Evolutionary conservation across 2,329 filamentous ascomycete species (phyloP).

Genomic region (Lachnellula subtilissima): DNA sequence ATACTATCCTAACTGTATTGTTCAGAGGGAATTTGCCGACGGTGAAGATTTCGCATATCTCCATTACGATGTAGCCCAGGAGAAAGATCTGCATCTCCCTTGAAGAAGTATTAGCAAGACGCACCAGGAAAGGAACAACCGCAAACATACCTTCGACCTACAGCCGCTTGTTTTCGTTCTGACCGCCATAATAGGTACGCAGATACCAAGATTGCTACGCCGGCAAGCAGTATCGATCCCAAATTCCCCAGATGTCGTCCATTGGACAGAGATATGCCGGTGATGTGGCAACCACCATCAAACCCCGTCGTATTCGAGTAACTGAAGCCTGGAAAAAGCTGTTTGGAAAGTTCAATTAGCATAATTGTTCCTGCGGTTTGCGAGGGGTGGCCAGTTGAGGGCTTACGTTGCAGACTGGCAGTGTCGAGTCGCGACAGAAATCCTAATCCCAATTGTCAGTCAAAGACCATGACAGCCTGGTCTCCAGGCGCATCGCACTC

Average conservation of each 20-base stretch:
- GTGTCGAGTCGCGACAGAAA: constrained; percentile 78
- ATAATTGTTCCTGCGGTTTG: not conserved
- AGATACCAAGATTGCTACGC: constrained; percentile 66
- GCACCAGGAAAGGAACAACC: not conserved
- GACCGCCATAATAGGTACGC: constrained; percentile 70
- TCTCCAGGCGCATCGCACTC: constrained; percentile 7
- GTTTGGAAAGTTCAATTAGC: constrained; percentile 12
- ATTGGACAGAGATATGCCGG: constrained; percentile 66
- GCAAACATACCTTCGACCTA: constrained; percentile 72
- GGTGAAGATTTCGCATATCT: constrained; percentile 95
- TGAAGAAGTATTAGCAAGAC: constrained; percentile 24
- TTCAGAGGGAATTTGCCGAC: constrained; percentile 82
- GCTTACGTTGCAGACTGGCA: constrained; percentile 81
- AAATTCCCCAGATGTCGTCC: constrained; percentile 66
- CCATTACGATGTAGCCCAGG: constrained; percentile 75
- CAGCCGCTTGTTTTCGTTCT: constrained; percentile 86
- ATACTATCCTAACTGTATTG: constrained; percentile 64
- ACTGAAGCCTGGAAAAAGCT: constrained; percentile 56
- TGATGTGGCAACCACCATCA: constrained; percentile 65
- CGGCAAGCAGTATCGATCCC: constrained; percentile 86
- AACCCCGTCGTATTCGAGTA: constrained; percentile 17
- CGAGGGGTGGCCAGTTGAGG: constrained; percentile 3
- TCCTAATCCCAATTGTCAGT: constrained; percentile 44
- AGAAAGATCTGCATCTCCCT: constrained; percentile 98
- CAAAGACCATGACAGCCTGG: not conserved